Evolutionary conservation across 345 rosid genomes (phyloP), one percentile per base, ranked within the genome.

Genomic region (Eutrema heterophyllum): DNA sequence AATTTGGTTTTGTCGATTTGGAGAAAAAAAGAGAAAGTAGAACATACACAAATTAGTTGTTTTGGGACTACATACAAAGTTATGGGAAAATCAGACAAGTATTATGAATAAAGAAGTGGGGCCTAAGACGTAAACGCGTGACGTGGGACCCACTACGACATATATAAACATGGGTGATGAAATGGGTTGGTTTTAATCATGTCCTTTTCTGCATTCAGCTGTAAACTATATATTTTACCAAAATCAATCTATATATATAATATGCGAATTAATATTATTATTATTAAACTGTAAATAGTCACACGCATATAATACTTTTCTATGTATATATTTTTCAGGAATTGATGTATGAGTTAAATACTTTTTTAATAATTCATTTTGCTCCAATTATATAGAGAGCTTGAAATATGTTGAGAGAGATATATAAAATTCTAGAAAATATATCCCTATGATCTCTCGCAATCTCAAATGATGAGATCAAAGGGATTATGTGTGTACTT

Each of bases 161-260:
- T 76, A 69, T 48, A 68, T 36, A 44, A 77, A 77, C 75, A 64
- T 70, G 76, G 80, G 80, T 70, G 76, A 76, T 76, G 75, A 70
- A 76, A 70, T 70, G 80, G 76, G 66, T 64, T 70, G 80, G 64
- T 70, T 48, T 45, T 44, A 70, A 68, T 75, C 59, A 16, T 77
- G 76, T 70, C 75, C 1, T 70, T 56, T 77, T 70, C 80, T 70
- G 43, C 75, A 9, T 45, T 76, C 70, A 54, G 65, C 79, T 69
- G 58, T 63, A 27, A 61, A 75, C 53, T 69, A 64, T 67, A 30
- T n/a, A n/a, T n/a, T n/a, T 30, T 38, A 67, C 62, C 54, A 18
- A 32, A 67, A 50, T 40, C 59, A 64, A 30, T 44, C 46, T 43
- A 12, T 21, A 12, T 11, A 27, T 39, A 39, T 29, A 35, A 32